Evolutionary conservation across 2,329 filamentous ascomycete species (phyloP).

Genomic region (Clathrospora elynae): DNA sequence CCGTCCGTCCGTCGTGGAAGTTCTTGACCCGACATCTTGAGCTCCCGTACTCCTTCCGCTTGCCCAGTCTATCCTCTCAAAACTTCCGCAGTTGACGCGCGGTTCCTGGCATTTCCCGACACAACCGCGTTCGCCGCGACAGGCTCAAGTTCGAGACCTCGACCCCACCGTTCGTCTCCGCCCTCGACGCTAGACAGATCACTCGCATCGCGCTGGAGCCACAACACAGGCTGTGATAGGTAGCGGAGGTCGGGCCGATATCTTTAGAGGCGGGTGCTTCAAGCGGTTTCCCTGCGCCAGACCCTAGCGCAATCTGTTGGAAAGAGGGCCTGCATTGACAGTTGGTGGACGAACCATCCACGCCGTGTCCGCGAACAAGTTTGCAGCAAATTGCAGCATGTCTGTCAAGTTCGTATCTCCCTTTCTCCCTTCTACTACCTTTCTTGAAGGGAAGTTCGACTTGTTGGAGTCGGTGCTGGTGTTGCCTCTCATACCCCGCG

Average conservation of each 20-base stretch:
- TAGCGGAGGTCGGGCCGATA: constrained; percentile 26
- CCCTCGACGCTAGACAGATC: constrained; percentile 26
- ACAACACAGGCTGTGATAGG: constrained; percentile 28
- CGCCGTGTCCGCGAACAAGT: constrained; percentile 29
- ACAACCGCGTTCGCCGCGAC: constrained; percentile 27
- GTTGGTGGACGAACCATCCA: constrained; percentile 26
- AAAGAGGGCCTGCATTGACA: constrained; percentile 29
- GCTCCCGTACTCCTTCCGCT: not conserved
- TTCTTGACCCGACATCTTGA: not conserved
- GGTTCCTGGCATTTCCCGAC: not conserved
- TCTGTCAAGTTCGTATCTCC: constrained; percentile 48
- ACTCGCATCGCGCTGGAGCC: constrained; percentile 29
- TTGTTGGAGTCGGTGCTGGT: constrained; percentile 6
- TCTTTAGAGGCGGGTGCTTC: constrained; percentile 23
- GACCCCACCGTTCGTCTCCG: constrained; percentile 25
- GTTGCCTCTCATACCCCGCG: constrained; percentile 17
- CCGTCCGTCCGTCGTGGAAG: too few species aligned
- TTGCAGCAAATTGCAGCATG: constrained; percentile 35
- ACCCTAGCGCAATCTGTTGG: constrained; percentile 12
- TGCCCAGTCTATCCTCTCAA: not conserved
- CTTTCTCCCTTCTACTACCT: constrained; percentile 8
- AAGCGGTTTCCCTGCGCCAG: constrained; percentile 24
- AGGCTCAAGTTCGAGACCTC: constrained; percentile 14
- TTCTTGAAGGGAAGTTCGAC: constrained; percentile 1
- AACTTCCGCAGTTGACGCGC: not conserved